Evolutionary conservation across 768 basidiomycete species (phyloP).

Genomic region (Roridomyces roridus): DNA sequence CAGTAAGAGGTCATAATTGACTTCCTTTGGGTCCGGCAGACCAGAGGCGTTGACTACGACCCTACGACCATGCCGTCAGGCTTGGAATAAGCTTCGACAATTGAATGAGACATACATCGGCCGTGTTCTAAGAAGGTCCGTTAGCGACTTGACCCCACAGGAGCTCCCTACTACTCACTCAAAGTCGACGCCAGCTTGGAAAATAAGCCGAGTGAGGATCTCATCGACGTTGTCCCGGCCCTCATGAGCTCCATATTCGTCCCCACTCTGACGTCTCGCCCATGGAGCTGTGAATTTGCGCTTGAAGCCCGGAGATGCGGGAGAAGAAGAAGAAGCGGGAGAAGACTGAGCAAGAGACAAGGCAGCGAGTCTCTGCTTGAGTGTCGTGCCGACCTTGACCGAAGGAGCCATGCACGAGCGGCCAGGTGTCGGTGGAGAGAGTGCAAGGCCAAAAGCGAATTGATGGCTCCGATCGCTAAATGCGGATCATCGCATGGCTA

Average conservation of each 20-base stretch:
- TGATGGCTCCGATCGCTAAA: too few relatives aligned
- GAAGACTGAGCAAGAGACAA: slow-evolving; percentile 19
- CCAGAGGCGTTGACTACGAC: slow-evolving; percentile 85
- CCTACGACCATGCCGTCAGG: slow-evolving; percentile 57
- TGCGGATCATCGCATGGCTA: too few relatives aligned
- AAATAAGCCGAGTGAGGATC: slow-evolving; percentile 75
- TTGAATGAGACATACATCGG: slow-evolving; percentile 68
- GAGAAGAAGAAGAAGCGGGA: slow-evolving; percentile 1
- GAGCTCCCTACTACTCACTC: slow-evolving; percentile 58
- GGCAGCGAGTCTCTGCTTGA: slow-evolving; percentile 21
- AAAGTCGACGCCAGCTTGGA: slow-evolving; percentile 89
- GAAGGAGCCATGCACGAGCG: slow-evolving; percentile 13
- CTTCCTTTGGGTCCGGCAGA: slow-evolving; percentile 77
- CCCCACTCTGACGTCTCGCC: slow-evolving; percentile 14
- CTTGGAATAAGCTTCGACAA: too few relatives aligned
- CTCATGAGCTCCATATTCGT: slow-evolving; percentile 26
- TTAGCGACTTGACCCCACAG: slow-evolving; percentile 4
- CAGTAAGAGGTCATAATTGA: slow-evolving; percentile 80
- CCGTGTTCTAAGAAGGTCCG: slow-evolving; percentile 63
- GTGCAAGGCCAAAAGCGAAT: not conserved
- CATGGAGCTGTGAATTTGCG: slow-evolving; percentile 25
- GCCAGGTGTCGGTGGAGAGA: not conserved
- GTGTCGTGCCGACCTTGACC: slow-evolving; percentile 18
- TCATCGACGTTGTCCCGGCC: slow-evolving; percentile 60
- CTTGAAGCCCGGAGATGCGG: slow-evolving; percentile 13